phyloP scores from a whole-genome alignment of 345 rosid genomes.

The Pelargonium nanum region DNA sequence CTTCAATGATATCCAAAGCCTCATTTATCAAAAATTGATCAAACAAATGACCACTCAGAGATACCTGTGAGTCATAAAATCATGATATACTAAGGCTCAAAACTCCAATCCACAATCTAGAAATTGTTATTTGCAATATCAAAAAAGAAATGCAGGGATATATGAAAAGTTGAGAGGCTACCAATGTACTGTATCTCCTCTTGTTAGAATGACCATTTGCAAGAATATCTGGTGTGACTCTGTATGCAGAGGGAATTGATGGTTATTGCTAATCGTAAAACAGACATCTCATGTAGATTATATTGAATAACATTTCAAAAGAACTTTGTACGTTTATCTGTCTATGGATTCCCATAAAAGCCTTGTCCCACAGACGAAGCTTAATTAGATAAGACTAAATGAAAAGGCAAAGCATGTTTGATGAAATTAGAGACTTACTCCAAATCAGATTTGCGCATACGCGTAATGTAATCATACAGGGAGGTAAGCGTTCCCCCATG shows the following conservation, averaged over 20 bases:
- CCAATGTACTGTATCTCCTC: constrained; percentile 60
- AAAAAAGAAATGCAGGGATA: neutral
- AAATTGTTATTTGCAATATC: neutral
- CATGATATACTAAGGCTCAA: neutral
- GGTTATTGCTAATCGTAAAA: too few species aligned
- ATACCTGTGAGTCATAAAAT: constrained; percentile 46
- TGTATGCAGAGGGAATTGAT: constrained; percentile 21
- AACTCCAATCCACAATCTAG: too few species aligned
- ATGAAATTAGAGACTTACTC: constrained; percentile 37
- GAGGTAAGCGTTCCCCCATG: constrained; percentile 62
- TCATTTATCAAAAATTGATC: constrained; percentile 88
- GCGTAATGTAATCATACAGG: constrained; percentile 66
- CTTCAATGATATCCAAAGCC: constrained; percentile 86
- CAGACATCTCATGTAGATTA: too few species aligned
- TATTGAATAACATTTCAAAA: too few species aligned
- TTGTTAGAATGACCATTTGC: constrained; percentile 24
- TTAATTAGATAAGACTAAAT: too few species aligned
- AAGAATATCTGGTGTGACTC: constrained; percentile 31
- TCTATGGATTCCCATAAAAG: too few species aligned
- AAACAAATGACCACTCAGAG: constrained; percentile 84
- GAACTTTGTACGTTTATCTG: too few species aligned
- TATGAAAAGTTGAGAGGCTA: constrained; percentile 16
- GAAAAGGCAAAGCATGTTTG: too few species aligned
- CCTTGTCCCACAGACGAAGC: too few species aligned
- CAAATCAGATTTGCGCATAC: constrained; percentile 66